These are phyloP conservation scores for Elasticomyces elasticus DNA, from an alignment of 495 filamentous ascomycete genomes.

Conservation along the genomic window DNA sequence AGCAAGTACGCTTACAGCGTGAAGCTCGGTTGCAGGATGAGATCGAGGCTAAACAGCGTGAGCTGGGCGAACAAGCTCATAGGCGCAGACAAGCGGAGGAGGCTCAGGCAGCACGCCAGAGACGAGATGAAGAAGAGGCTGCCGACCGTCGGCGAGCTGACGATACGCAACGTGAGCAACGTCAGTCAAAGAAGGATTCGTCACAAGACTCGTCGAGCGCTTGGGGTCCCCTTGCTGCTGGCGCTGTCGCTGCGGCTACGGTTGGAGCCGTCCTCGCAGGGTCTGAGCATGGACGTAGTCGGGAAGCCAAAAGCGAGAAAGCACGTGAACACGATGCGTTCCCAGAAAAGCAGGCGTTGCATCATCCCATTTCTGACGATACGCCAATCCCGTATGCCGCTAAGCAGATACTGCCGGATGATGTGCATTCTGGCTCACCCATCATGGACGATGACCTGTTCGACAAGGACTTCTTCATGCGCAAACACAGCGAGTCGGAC, in stretches of 20 bases:
- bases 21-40: conserved; percentile 16
- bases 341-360: conserved; percentile 5
- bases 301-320: conserved; percentile 12
- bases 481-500: conserved; percentile 12
- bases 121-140: neutral
- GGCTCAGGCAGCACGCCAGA: conserved; percentile 9
- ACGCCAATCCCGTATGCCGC: conserved; percentile 9
- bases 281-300: conserved; percentile 5
- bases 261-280: conserved; percentile 24
- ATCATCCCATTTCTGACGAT: conserved; percentile 5
- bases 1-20: neutral
- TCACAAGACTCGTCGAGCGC: conserved; percentile 12
- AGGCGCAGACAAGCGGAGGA: conserved; percentile 1
- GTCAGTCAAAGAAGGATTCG: conserved; percentile 16
- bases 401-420: conserved; percentile 16
- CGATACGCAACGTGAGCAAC: neutral
- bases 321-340: conserved; percentile 6
- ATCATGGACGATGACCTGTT: conserved; percentile 30
- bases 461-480: conserved; percentile 31
- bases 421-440: conserved; percentile 12
- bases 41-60: conserved; percentile 17
- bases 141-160: neutral
- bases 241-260: conserved; percentile 25
- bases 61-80: conserved; percentile 11
- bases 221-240: conserved; percentile 23